These are phyloP conservation scores for Claviceps monticola DNA, from an alignment of 2,329 filamentous ascomycete genomes.

Conservation along the genomic window DNA sequence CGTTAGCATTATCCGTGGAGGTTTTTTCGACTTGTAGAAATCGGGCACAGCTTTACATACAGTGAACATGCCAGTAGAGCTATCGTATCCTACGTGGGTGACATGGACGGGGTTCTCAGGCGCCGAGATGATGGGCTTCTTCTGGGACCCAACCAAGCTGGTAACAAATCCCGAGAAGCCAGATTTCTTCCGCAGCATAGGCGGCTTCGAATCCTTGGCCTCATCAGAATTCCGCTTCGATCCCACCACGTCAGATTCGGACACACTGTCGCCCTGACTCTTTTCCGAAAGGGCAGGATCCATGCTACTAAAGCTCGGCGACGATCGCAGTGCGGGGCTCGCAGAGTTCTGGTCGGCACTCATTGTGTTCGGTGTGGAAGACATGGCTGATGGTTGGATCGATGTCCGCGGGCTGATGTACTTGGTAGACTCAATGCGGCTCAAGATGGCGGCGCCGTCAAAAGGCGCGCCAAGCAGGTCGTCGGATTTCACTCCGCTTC, in stretches of 20 bases:
- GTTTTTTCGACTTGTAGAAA: neutral
- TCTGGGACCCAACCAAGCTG: slow-evolving; percentile 68
- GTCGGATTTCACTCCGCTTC: slow-evolving; percentile 28
- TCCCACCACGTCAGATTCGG: slow-evolving; percentile 32
- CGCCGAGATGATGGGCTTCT: slow-evolving; percentile 88
- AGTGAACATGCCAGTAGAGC: slow-evolving; percentile 89
- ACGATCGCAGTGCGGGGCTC: slow-evolving; percentile 47
- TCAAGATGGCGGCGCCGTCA: slow-evolving; percentile 48
- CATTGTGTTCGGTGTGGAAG: slow-evolving; percentile 30
- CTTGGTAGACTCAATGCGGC: slow-evolving; percentile 42
- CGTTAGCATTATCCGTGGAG: slow-evolving; percentile 6
- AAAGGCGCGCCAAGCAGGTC: slow-evolving; percentile 53
- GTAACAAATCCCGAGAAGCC: slow-evolving; percentile 82
- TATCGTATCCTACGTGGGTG: slow-evolving; percentile 95
- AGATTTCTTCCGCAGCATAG: slow-evolving; percentile 65
- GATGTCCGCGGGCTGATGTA: slow-evolving; percentile 19
- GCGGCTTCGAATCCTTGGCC: slow-evolving; percentile 45
- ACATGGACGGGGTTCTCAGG: slow-evolving; percentile 96
- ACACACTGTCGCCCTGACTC: slow-evolving; percentile 16
- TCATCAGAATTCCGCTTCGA: slow-evolving; percentile 74
- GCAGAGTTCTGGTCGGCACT: slow-evolving; percentile 36
- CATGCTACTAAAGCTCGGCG: slow-evolving; percentile 37
- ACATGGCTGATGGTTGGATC: slow-evolving; percentile 16
- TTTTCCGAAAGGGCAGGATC: slow-evolving; percentile 25
- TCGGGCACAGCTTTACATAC: slow-evolving; percentile 28